These are phyloP conservation scores for Mucuna pruriens DNA, from an alignment of 306 rosid genomes.

Conservation along the genomic window DNA sequence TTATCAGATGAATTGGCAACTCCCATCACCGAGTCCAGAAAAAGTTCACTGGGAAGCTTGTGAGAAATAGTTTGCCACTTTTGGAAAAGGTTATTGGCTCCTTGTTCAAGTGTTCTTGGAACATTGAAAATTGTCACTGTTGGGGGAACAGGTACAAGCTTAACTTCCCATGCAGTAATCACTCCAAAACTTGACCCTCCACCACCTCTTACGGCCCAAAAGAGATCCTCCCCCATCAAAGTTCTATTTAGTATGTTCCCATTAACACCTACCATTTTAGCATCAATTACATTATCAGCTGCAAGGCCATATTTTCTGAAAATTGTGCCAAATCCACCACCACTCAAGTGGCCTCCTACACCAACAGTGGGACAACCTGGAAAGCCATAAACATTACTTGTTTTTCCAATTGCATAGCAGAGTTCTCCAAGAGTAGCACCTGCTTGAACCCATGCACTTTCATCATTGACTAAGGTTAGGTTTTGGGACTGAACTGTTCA, in stretches of 20 bases:
- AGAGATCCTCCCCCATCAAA: slow-evolving; percentile 59
- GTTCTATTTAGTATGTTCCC: slow-evolving; percentile 46
- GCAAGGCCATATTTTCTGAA: slow-evolving; percentile 59
- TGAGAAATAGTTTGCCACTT: slow-evolving; percentile 50
- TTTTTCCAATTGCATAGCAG: slow-evolving; percentile 3
- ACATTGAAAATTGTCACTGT: slow-evolving; percentile 45
- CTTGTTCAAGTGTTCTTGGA: slow-evolving; percentile 31
- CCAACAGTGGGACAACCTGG: slow-evolving; percentile 40
- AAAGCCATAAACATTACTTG: slow-evolving; percentile 27
- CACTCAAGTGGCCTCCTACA: slow-evolving; percentile 42
- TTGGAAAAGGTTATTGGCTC: slow-evolving; percentile 37
- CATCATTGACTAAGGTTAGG: slow-evolving; percentile 40
- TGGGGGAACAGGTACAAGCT: slow-evolving; percentile 48
- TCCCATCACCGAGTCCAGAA: slow-evolving; percentile 32
- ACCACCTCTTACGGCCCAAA: slow-evolving; percentile 74
- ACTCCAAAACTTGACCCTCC: slow-evolving; percentile 70
- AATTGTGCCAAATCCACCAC: slow-evolving; percentile 54
- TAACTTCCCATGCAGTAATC: slow-evolving; percentile 54
- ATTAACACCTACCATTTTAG: slow-evolving; percentile 45
- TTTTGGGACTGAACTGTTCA: slow-evolving; percentile 44
- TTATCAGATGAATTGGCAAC: slow-evolving; percentile 1
- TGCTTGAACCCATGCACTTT: slow-evolving; percentile 42
- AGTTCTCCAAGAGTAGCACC: slow-evolving; percentile 35
- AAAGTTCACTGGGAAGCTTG: slow-evolving; percentile 36
- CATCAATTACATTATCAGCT: slow-evolving; percentile 56